Evolutionary conservation across 202 grass and related monocot species (phyloP), one percentile per base, ranked within the genome.

Genomic region (Zizania palustris): DNA sequence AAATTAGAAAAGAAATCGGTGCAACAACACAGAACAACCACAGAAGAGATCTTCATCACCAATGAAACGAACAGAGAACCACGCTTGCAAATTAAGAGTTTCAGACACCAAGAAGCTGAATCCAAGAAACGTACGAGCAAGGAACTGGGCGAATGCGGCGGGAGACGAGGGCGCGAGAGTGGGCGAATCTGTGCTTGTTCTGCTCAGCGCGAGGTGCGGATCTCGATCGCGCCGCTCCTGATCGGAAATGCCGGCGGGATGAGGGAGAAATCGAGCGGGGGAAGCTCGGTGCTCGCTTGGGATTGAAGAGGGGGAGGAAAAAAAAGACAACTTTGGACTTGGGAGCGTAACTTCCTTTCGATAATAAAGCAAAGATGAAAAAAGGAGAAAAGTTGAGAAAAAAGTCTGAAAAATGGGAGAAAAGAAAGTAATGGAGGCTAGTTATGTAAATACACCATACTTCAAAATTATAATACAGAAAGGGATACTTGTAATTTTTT

Each of bases 351-450:
- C 85, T 75, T 49, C 45, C 45, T 70, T 53, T 74, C 51, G 46
- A 75, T 46, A 83, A 87, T 83, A 83, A 87, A 87, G 80, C 85
- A 55, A 43, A 43, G 14, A 51, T n/a, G 53, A 4, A 16, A 54
- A 45, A 0, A 3, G 11, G 28, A 7, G 28, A 20, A 64, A 64
- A 50, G 5, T 1, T 10, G 21, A 14, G 18, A 20, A 71, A 71
- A 21, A 44, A 37, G 61, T 62, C 36, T 0, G 14, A 7, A 50
- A 55, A 63, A 43, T 33, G 7, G 38, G 19, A 7, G 11, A 10
- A n/a, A 49, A 18, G 15, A 7, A 42, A 38, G 36, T 5, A 56
- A 5, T 60, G 21, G 4, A 66, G 79, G 74, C 67, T 58, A 73
- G 13, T 68, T 69, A 19, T 43, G 80, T 79, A 79, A 79, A 65